Evolutionary conservation across 2,329 filamentous ascomycete species (phyloP).

Genomic region (Bipolaris cookei): DNA sequence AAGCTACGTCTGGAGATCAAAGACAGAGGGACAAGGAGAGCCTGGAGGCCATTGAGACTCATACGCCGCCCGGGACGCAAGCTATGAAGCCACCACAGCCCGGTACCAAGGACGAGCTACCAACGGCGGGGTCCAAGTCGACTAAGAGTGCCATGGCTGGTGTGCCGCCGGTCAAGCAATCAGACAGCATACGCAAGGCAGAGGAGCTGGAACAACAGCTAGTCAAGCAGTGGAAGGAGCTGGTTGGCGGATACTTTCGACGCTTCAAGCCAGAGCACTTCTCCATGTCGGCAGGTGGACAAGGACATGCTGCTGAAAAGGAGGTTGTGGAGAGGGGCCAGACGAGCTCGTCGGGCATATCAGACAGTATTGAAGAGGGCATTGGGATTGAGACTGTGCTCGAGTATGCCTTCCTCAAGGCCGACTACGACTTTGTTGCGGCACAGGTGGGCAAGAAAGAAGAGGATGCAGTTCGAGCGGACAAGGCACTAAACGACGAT

Average conservation of each 20-base stretch:
- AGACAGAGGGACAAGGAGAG: constrained; percentile 48
- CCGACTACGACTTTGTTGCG: constrained; percentile 91
- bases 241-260: constrained; percentile 92
- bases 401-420: constrained; percentile 90
- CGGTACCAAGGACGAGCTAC: constrained; percentile 29
- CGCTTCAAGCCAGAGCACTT: constrained; percentile 87
- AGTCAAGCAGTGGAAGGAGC: constrained; percentile 77
- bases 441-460: constrained; percentile 85
- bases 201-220: constrained; percentile 73
- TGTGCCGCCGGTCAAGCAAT: constrained; percentile 44
- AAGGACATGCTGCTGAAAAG: constrained; percentile 45
- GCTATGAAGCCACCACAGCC: constrained; percentile 44
- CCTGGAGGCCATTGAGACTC: constrained; percentile 57
- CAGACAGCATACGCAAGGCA: constrained; percentile 64
- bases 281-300: constrained; percentile 52
- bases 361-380: constrained; percentile 45
- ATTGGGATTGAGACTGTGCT: constrained; percentile 78
- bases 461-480: constrained; percentile 70
- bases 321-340: constrained; percentile 37
- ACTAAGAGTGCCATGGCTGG: constrained; percentile 32
- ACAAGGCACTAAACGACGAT: constrained; percentile 81
- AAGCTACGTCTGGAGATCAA: constrained; percentile 24
- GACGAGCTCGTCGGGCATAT: constrained; percentile 29
- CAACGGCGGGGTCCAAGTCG: constrained; percentile 34
- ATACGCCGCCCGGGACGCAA: constrained; percentile 53